Percentiles rank a stretch among this genome's conserved stretches.
These are phyloP conservation scores for Lipomyces japonicus DNA, from an alignment of 805 yeast genomes.

Conservation along the genomic window DNA sequence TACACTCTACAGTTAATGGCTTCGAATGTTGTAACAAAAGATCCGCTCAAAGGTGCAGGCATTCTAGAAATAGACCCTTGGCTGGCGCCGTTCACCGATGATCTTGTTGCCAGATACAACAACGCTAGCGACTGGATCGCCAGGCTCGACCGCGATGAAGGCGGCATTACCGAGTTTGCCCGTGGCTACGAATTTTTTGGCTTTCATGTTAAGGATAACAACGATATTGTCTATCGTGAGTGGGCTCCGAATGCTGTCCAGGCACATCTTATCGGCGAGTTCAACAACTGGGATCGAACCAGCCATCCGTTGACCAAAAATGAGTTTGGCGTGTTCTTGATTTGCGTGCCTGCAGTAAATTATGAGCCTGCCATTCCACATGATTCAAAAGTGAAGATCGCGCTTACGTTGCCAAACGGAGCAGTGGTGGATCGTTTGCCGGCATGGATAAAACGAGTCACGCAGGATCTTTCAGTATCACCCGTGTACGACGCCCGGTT, in stretches of 20 bases:
- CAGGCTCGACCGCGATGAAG: conserved; percentile 54
- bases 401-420: conserved; percentile 62
- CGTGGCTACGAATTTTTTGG: conserved; percentile 74
- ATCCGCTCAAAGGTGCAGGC: conserved; percentile 15
- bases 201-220: conserved; percentile 54
- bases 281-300: conserved; percentile 66
- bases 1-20: no score
- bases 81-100: conserved; percentile 73
- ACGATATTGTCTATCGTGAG: conserved; percentile 62
- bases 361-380: conserved; percentile 71
- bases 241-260: conserved; percentile 84
- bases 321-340: conserved; percentile 66
- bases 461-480: conserved; percentile 49
- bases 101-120: conserved; percentile 62
- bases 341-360: conserved; percentile 53
- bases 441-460: conserved; percentile 84
- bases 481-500: conserved; percentile 76
- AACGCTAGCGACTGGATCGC: conserved; percentile 62
- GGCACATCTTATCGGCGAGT: conserved; percentile 86
- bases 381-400: conserved; percentile 65
- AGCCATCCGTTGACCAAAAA: conserved; percentile 56
- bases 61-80: conserved; percentile 79
- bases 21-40: not conserved
- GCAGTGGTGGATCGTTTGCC: conserved; percentile 75
- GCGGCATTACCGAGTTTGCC: conserved; percentile 57